Percentiles rank a stretch among this genome's conserved stretches.
phyloP scores from a whole-genome alignment of 1,139 yeast species.

The Pichia inconspicua region DNA sequence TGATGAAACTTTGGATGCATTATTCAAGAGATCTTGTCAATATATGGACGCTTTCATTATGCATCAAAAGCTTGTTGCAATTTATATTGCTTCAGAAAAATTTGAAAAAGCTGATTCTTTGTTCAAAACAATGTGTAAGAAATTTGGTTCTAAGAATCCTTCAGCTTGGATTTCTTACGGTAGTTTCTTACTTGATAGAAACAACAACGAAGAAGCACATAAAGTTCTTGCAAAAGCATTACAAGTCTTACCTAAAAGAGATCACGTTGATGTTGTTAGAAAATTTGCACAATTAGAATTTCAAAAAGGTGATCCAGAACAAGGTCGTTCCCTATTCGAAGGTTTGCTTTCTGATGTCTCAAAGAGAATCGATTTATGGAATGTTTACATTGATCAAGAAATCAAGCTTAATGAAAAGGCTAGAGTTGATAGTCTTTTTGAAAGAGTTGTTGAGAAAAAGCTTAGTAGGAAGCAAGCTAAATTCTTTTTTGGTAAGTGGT shows the following conservation, averaged over 20 bases:
- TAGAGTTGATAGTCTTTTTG: slow-evolving; percentile 71
- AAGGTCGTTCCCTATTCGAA: slow-evolving; percentile 90
- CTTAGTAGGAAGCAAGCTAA: slow-evolving; percentile 87
- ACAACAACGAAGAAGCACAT: slow-evolving; percentile 54
- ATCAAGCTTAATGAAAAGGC: slow-evolving; percentile 48
- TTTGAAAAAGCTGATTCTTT: slow-evolving; percentile 60
- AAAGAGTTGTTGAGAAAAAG: slow-evolving; percentile 63
- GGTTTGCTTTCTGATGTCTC: slow-evolving; percentile 87
- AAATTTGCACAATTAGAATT: slow-evolving; percentile 89
- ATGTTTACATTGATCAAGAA: slow-evolving; percentile 89
- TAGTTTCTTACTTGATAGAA: slow-evolving; percentile 59
- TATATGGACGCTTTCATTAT: slow-evolving; percentile 82
- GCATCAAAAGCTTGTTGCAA: slow-evolving; percentile 72
- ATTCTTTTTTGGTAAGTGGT: slow-evolving; percentile 92
- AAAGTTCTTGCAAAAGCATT: slow-evolving; percentile 66
- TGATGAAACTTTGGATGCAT: slow-evolving; percentile 69
- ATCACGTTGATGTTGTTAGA: slow-evolving; percentile 73
- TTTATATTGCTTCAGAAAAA: slow-evolving; percentile 68
- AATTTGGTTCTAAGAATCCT: slow-evolving; percentile 62
- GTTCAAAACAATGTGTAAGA: slow-evolving; percentile 64
- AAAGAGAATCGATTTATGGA: slow-evolving; percentile 90
- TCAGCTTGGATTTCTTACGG: slow-evolving; percentile 78
- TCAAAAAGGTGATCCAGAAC: slow-evolving; percentile 80
- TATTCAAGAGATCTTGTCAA: slow-evolving; percentile 77
- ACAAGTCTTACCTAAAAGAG: slow-evolving; percentile 62